Evolutionary conservation across 1,284 basidiomycete genomes (phyloP).

Genomic region (Cryptococcus sp.): DNA sequence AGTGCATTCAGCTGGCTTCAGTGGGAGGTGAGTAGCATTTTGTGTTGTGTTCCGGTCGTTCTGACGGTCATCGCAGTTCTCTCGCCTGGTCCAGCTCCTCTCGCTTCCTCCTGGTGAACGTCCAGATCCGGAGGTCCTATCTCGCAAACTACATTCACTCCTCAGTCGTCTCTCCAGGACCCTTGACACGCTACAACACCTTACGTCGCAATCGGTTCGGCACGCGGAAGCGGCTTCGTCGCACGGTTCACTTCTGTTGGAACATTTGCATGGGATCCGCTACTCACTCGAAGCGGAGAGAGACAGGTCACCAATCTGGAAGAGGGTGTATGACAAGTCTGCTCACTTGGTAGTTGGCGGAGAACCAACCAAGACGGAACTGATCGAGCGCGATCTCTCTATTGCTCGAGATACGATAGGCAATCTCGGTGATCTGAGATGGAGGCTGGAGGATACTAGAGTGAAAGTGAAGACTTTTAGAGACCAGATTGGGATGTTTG

Average conservation of each 20-base stretch:
- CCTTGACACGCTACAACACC: constrained; percentile 33
- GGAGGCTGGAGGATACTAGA: constrained; percentile 31
- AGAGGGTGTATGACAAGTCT: constrained; percentile 28
- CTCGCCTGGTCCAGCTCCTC: constrained; percentile 36
- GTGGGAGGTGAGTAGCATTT: constrained; percentile 38
- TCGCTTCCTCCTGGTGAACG: constrained; percentile 19
- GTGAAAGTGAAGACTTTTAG: constrained; percentile 35
- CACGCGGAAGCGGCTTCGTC: constrained; percentile 23
- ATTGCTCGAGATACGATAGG: constrained; percentile 34
- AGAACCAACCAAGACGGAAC: constrained; percentile 32
- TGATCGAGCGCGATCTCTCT: constrained; percentile 36
- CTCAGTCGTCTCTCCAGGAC: constrained; percentile 32
- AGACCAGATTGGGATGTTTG: constrained; percentile 42
- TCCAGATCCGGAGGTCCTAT: constrained; percentile 16
- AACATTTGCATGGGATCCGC: constrained; percentile 15
- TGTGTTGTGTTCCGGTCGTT: not conserved
- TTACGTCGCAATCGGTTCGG: constrained; percentile 17
- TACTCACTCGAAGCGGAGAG: constrained; percentile 22
- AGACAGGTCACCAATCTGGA: constrained; percentile 40
- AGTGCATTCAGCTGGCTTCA: constrained; percentile 48
- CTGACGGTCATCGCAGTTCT: constrained; percentile 26
- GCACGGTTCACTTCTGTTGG: constrained; percentile 17
- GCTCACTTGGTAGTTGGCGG: constrained; percentile 42
- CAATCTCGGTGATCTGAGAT: constrained; percentile 26
- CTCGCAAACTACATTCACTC: constrained; percentile 36